Conservation (phyloP, 495 filamentous ascomycete species). For the Hyaloscypha variabilis region DNA sequence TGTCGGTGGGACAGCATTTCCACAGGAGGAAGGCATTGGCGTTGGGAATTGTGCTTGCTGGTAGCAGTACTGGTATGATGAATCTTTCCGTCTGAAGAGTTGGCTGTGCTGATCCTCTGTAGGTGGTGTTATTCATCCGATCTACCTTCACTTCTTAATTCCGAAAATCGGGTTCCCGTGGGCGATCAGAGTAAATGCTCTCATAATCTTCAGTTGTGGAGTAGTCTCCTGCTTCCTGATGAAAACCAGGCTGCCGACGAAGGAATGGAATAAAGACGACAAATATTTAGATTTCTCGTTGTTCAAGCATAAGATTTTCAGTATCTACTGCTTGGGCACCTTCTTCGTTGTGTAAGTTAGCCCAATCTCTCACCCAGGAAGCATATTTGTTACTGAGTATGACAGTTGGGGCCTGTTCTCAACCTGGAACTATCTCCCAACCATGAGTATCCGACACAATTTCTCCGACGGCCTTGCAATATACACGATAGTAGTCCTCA, state of each 20-base stretch:
- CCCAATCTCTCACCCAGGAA: not conserved
- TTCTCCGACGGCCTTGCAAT: slow-evolving; percentile 51
- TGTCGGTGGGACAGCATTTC: slow-evolving; percentile 69
- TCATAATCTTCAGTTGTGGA: slow-evolving; percentile 64
- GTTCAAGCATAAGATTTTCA: slow-evolving; percentile 16
- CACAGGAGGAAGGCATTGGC: slow-evolving; percentile 38
- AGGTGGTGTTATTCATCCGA: slow-evolving; percentile 64
- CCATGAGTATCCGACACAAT: slow-evolving; percentile 48
- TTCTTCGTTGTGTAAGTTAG: slow-evolving; percentile 15
- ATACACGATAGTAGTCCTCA: slow-evolving; percentile 33
- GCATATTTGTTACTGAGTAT: too few relatives aligned
- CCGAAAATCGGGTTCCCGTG: slow-evolving; percentile 64
- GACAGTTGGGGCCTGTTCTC: slow-evolving; percentile 47
- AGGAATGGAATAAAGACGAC: not conserved
- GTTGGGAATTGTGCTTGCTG: slow-evolving; percentile 13
- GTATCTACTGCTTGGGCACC: slow-evolving; percentile 11
- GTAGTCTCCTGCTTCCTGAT: slow-evolving; percentile 5
- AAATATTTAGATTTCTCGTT: slow-evolving; percentile 11
- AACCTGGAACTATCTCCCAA: slow-evolving; percentile 56
- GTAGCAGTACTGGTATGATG: slow-evolving; percentile 11
- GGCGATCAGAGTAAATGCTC: slow-evolving; percentile 65
- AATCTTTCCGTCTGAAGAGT: not conserved
- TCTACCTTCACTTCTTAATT: slow-evolving; percentile 65
- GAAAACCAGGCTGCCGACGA: slow-evolving; percentile 1
- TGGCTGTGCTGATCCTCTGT: not conserved